These are phyloP conservation scores for Trichoderma harzianum DNA, from an alignment of 2,329 filamentous ascomycete genomes.

Conservation along the genomic window DNA sequence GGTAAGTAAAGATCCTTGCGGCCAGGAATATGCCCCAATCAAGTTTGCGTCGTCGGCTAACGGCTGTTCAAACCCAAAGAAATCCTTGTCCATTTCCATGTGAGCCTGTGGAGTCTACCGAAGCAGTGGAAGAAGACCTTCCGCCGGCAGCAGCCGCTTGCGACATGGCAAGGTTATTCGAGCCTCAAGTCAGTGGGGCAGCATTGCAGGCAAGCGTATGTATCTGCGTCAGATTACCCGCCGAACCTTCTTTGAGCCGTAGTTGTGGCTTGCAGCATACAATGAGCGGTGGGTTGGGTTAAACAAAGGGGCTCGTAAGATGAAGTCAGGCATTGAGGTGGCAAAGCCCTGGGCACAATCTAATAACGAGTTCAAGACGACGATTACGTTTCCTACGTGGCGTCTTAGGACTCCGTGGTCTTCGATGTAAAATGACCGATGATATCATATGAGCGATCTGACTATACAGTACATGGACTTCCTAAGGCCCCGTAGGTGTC, in stretches of 20 bases:
- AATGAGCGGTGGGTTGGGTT: background rate
- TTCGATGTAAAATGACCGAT: background rate
- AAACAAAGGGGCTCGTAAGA: background rate
- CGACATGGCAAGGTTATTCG: background rate
- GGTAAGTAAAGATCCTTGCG: background rate
- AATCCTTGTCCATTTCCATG: background rate
- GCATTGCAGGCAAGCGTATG: background rate
- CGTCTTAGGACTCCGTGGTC: background rate
- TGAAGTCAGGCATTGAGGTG: background rate
- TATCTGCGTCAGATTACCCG: background rate
- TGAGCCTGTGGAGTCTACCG: background rate
- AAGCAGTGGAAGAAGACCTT: background rate
- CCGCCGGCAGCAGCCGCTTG: background rate
- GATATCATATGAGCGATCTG: background rate
- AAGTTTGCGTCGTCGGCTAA: background rate
- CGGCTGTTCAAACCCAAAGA: background rate
- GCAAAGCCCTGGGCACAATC: background rate
- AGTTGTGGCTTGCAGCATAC: background rate
- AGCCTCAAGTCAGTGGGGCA: background rate
- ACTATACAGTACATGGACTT: background rate
- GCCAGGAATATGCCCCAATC: background rate
- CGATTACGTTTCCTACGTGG: background rate
- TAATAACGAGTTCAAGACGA: background rate
- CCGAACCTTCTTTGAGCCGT: background rate
- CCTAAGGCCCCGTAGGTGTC: background rate